phyloP scores from a whole-genome alignment of 2,329 filamentous ascomycete species.

The Trichophyton mentagrophytes region DNA sequence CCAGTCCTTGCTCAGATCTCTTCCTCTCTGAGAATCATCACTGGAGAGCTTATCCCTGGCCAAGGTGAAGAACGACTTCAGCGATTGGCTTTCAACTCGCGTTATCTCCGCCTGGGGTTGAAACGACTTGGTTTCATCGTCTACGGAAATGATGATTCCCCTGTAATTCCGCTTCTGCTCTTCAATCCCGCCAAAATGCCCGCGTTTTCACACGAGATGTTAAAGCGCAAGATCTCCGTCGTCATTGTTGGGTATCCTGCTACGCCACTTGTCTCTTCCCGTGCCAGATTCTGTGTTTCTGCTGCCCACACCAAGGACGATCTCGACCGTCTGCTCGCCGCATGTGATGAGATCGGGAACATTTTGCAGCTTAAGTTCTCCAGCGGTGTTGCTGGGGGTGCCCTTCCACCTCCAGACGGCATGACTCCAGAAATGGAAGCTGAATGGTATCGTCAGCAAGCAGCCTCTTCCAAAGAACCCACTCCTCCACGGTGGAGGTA shows the following conservation, averaged over 20 bases:
- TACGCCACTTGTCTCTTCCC: conserved; percentile 86
- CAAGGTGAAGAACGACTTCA: conserved; percentile 93
- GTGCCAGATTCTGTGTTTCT: conserved; percentile 90
- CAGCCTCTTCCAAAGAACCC: conserved; percentile 41
- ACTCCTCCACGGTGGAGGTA: conserved; percentile 64
- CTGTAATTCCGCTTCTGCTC: conserved; percentile 84
- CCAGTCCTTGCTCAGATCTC: conserved; percentile 85
- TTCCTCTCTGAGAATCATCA: conserved; percentile 74
- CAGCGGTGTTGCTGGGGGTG: conserved; percentile 84
- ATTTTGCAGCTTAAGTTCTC: conserved; percentile 92
- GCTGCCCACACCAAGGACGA: conserved; percentile 98
- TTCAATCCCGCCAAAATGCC: conserved; percentile 99
- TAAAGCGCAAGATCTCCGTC: conserved; percentile 91
- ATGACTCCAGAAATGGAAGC: conserved; percentile 59
- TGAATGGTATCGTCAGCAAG: conserved; percentile 45
- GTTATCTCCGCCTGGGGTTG: conserved; percentile 91
- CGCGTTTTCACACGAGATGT: conserved; percentile 96
- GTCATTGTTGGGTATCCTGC: conserved; percentile 96
- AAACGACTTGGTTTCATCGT: conserved; percentile 96
- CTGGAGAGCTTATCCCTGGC: conserved; percentile 72
- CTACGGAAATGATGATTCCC: conserved; percentile 94
- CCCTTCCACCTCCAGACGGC: conserved; percentile 60
- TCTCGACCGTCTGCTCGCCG: conserved; percentile 73
- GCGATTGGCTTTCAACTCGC: conserved; percentile 93
- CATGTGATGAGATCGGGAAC: conserved; percentile 87